Evolutionary conservation across 2,329 filamentous ascomycete species (phyloP).

Genomic region (Ceratocystis colombiana): DNA sequence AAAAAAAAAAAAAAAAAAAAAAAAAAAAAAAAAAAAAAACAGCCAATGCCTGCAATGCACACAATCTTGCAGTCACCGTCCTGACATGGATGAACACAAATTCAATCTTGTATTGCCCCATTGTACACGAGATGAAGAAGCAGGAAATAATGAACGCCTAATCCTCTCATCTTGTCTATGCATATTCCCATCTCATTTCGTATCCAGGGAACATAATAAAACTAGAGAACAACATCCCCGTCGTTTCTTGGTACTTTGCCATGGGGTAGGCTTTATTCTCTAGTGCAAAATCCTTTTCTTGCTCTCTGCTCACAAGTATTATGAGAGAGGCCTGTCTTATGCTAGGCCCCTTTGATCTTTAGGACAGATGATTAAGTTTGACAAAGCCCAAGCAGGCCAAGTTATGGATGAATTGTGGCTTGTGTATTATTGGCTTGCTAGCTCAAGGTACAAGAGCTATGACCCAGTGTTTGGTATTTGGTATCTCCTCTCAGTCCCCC

Average conservation of each 20-base stretch:
- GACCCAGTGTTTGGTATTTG: slow-evolving; percentile 6
- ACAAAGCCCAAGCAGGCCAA: background rate
- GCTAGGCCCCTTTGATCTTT: slow-evolving; percentile 11
- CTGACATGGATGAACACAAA: background rate
- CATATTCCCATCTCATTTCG: slow-evolving; percentile 15
- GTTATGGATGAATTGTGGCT: slow-evolving; percentile 16
- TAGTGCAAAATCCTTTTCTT: slow-evolving; percentile 11
- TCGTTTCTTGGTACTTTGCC: background rate
- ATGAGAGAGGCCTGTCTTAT: slow-evolving; percentile 3
- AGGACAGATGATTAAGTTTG: slow-evolving; percentile 1
- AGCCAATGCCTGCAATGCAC: background rate
- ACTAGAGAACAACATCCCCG: background rate
- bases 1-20: too few species aligned
- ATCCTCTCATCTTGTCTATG: slow-evolving; percentile 3
- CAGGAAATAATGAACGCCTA: slow-evolving; percentile 6
- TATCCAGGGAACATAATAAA: slow-evolving; percentile 14
- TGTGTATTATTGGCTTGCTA: background rate
- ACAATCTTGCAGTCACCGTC: background rate
- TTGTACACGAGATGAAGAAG: background rate
- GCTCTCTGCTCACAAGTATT: background rate
- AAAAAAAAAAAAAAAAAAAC: too few species aligned
- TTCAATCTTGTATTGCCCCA: background rate
- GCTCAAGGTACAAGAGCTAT: slow-evolving; percentile 9
- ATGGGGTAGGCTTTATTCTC: slow-evolving; percentile 2
- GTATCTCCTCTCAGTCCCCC: background rate